Percentiles rank a stretch among this genome's conserved stretches.
These are phyloP conservation scores for Umbelopsis sp. DNA, from an alignment of 371 early-diverging fungal genomes.

Conservation along the genomic window DNA sequence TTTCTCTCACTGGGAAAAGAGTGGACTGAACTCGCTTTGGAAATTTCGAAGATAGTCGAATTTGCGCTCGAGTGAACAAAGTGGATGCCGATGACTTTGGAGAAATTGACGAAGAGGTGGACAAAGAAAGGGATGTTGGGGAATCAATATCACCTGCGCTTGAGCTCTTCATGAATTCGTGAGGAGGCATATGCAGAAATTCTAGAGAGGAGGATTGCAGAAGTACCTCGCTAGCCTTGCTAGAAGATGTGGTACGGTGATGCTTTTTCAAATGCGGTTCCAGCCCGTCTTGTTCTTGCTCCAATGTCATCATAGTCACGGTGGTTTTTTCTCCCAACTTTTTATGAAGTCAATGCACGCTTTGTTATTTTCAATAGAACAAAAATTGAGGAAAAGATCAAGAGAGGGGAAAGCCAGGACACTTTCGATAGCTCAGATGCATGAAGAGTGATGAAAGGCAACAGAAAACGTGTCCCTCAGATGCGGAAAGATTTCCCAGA, in stretches of 20 bases:
- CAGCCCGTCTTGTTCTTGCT: slow-evolving; percentile 10
- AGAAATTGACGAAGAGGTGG: slow-evolving; percentile 3
- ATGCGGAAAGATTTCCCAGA: background rate
- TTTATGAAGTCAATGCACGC: background rate
- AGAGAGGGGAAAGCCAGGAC: slow-evolving; percentile 11
- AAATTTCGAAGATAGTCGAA: slow-evolving; percentile 14
- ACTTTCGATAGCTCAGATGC: slow-evolving; percentile 13
- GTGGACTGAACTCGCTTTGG: slow-evolving; percentile 11
- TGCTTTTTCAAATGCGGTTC: slow-evolving; percentile 5
- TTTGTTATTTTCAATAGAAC: background rate
- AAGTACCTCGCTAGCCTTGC: background rate
- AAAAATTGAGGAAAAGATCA: slow-evolving; percentile 15
- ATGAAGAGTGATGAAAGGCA: slow-evolving; percentile 13
- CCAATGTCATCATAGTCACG: slow-evolving; percentile 17
- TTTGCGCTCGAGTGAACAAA: slow-evolving; percentile 4
- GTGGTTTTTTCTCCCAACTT: background rate
- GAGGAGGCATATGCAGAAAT: slow-evolving; percentile 14
- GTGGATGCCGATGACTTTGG: slow-evolving; percentile 11
- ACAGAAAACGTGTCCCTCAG: slow-evolving; percentile 14
- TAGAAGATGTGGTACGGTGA: background rate
- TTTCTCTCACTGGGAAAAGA: slow-evolving; percentile 7
- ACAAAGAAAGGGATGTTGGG: background rate
- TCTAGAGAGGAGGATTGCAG: slow-evolving; percentile 18
- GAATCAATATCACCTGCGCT: slow-evolving; percentile 1
- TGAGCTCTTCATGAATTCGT: slow-evolving; percentile 1